Conservation (phyloP, 345 rosid species). For the Salix arbutifolia region DNA sequence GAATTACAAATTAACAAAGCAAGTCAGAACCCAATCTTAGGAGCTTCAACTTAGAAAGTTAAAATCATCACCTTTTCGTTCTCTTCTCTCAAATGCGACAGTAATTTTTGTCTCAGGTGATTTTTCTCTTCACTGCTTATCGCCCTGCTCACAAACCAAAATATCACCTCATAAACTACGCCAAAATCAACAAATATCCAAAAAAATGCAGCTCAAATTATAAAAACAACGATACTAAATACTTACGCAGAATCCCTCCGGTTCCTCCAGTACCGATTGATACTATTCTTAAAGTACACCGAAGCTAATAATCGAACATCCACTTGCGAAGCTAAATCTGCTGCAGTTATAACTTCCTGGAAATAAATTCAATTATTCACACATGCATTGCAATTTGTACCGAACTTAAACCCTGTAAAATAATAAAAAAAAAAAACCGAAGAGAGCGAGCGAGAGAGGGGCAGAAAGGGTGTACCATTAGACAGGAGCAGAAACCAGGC, state of each 20-base stretch:
- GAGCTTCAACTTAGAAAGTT: background rate
- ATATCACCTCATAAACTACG: background rate
- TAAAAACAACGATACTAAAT: background rate
- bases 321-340: slow-evolving; percentile 78
- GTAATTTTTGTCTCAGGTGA: slow-evolving; percentile 67
- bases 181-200: background rate
- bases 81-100: slow-evolving; percentile 83
- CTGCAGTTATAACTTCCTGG: slow-evolving; percentile 85
- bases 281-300: slow-evolving; percentile 86
- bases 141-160: slow-evolving; percentile 46
- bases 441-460: slow-evolving; percentile 11
- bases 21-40: too few relatives aligned
- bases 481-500: slow-evolving; percentile 93
- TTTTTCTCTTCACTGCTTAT: slow-evolving; percentile 79
- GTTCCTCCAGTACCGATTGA: slow-evolving; percentile 82
- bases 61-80: slow-evolving; percentile 54
- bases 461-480: slow-evolving; percentile 55
- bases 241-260: slow-evolving; percentile 74
- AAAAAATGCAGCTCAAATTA: background rate
- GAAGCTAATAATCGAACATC: slow-evolving; percentile 92
- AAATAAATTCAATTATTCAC: background rate
- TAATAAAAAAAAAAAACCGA: slow-evolving; percentile 22
- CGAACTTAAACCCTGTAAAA: slow-evolving; percentile 5
- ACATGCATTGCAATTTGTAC: slow-evolving; percentile 1
- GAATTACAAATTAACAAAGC: slow-evolving; percentile 5